Percentiles rank a stretch among this genome's conserved stretches.
Evolutionary conservation across 2,329 filamentous ascomycete species (phyloP).

Genomic region (Aspergillus thermomutatus): DNA sequence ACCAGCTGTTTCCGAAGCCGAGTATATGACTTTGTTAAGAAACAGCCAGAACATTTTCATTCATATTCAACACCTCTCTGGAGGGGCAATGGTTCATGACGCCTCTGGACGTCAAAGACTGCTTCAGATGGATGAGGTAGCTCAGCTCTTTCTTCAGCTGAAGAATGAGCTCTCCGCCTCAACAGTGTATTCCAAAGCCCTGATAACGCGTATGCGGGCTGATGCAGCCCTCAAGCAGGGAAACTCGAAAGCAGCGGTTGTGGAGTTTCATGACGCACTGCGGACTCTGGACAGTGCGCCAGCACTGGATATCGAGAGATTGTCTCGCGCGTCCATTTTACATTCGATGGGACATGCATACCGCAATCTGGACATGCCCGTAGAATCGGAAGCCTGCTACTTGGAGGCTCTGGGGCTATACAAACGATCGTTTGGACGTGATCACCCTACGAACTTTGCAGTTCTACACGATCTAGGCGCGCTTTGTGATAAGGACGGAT

Average conservation of each 20-base stretch:
- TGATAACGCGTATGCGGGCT: constrained; percentile 17
- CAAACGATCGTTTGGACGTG: constrained; percentile 26
- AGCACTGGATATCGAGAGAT: constrained; percentile 21
- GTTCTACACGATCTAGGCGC: constrained; percentile 27
- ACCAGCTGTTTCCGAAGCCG: constrained; percentile 13
- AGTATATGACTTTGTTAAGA: constrained; percentile 15
- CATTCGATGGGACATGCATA: constrained; percentile 26
- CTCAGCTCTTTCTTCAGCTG: constrained; percentile 27
- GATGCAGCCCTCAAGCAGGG: constrained; percentile 22
- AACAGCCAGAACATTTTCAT: constrained; percentile 21
- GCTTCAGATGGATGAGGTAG: constrained; percentile 29
- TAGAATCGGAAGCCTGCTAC: constrained; percentile 28
- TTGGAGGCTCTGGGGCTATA: constrained; percentile 26
- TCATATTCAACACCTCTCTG: constrained; percentile 24
- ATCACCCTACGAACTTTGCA: constrained; percentile 25
- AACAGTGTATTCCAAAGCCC: constrained; percentile 18
- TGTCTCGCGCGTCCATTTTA: constrained; percentile 23
- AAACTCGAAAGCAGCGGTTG: constrained; percentile 19
- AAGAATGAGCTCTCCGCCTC: constrained; percentile 21
- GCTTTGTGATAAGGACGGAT: constrained; percentile 27
- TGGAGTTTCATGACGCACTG: constrained; percentile 23
- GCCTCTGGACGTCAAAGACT: constrained; percentile 27
- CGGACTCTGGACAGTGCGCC: constrained; percentile 20
- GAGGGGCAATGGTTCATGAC: constrained; percentile 26
- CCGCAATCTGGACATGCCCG: constrained; percentile 19